phyloP scores from a whole-genome alignment of 2,329 filamentous ascomycete species.

The Pseudopyricularia cyperi region DNA sequence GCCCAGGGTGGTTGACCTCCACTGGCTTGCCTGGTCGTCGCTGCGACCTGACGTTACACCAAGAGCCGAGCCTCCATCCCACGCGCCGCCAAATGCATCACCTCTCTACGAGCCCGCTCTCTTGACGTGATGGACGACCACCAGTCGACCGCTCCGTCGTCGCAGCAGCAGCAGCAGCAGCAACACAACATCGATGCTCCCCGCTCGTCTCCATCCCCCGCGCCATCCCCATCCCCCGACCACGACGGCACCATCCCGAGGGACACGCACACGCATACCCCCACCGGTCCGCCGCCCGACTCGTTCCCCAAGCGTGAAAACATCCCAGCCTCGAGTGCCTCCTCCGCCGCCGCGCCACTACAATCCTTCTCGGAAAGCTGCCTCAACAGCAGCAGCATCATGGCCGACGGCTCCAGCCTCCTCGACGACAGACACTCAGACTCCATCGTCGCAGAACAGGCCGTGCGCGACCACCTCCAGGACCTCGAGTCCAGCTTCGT shows the following conservation, averaged over 20 bases:
- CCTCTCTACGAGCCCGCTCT: not conserved
- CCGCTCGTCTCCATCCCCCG: not conserved
- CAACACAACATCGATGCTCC: constrained; percentile 8
- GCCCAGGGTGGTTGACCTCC: no score
- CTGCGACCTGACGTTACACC: no score
- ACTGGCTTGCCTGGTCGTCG: no score
- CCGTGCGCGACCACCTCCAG: constrained; percentile 41
- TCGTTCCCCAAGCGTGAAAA: constrained; percentile 8
- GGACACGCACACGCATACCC: constrained; percentile 5
- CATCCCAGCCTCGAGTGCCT: constrained; percentile 12
- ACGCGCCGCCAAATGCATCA: constrained; percentile 1
- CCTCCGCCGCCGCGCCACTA: constrained; percentile 8
- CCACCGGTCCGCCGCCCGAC: constrained; percentile 2
- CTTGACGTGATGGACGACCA: constrained; percentile 18
- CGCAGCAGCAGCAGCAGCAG: not conserved
- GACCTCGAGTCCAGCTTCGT: constrained; percentile 56
- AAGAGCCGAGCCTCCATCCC: not conserved
- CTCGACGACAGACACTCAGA: constrained; percentile 26
- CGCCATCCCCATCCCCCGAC: not conserved
- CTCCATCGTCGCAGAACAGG: constrained; percentile 31
- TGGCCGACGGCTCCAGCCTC: constrained; percentile 21
- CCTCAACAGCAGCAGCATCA: constrained; percentile 24
- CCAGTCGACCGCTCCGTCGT: constrained; percentile 4
- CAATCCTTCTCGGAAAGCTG: constrained; percentile 2
- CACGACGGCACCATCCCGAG: not conserved